Base-by-base conservation (phyloP, 306 rosid genomes). In the Rosa chinensis region DNA sequence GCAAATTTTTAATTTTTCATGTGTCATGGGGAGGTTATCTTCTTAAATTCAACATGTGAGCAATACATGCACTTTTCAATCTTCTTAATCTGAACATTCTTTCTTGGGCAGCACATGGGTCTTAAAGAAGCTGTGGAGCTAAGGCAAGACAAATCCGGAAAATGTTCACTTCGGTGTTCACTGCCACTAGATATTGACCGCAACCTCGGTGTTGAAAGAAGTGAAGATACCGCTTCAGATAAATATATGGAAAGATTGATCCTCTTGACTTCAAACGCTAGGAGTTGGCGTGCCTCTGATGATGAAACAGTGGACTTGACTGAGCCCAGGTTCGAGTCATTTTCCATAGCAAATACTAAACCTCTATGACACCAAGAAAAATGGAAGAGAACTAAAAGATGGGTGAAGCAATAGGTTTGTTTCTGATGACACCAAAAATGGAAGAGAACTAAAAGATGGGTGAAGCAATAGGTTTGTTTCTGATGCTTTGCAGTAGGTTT, bases 301-400 rank as follows among this genome's bases (percentile, higher is more conserved):
- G 93, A 89, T 71, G 98, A 91, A 79, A 83, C 68, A 43, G 94
- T 93, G 21, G 99, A 95, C 85, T 79, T 95, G 64, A 86, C 93
- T 2, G 97, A 95, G 85, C 99, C 99, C 25, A 91, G 93, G 82
- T 85, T 86, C 3, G 96, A 95, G 85, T 89, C 99, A 75, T 95
- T 95, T 84, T 76, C 83, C 75, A 20, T 94, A 77, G 76, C 78
- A 73, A 85, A 81, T 78, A 67, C 71, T 49, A 64, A 80, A 64
- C 76, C 87, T 47, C 28, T 86, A 45, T 79, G 78, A 85, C 52
- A 16, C 71, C 25, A 20, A 66, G 12, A 18, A 66, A 80, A 68
- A 55, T 52, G 20, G 39, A 10, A 10, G 21, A 61, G 40, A 12
- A 52, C 35, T 8, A 16, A n/a, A 18, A 62, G 53, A 11, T 35